These are phyloP conservation scores for Aspergillus aculeatinus DNA, from an alignment of 2,329 filamentous ascomycete species.

Conservation along the genomic window DNA sequence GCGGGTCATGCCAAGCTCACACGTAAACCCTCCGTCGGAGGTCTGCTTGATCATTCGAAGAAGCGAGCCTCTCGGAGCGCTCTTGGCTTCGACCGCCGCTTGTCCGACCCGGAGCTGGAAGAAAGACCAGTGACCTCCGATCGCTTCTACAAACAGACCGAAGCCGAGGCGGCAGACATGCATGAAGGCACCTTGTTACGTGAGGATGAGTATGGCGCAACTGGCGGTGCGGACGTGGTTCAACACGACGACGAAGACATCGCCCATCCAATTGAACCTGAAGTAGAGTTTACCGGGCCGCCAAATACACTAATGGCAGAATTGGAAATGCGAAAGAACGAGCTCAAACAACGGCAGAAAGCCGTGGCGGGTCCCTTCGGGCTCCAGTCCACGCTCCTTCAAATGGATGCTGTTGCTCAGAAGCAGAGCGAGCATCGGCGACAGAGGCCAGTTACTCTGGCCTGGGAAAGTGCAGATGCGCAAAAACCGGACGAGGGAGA, in stretches of 20 bases:
- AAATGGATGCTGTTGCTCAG: constrained; percentile 87
- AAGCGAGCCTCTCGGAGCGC: constrained; percentile 32
- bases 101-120: constrained; percentile 19
- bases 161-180: constrained; percentile 21
- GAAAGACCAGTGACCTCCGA: constrained; percentile 15
- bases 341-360: constrained; percentile 76
- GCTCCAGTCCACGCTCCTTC: constrained; percentile 85
- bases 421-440: constrained; percentile 71
- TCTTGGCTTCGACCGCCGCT: constrained; percentile 22
- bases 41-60: constrained; percentile 28
- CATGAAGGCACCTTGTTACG: constrained; percentile 22
- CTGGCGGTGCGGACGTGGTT: constrained; percentile 13
- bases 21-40: constrained; percentile 27
- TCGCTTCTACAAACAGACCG: constrained; percentile 15
- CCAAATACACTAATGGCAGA: constrained; percentile 92
- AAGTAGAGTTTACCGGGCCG: constrained; percentile 60
- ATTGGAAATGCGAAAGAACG: constrained; percentile 83
- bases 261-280: constrained; percentile 44
- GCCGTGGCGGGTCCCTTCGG: constrained; percentile 69
- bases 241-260: constrained; percentile 28
- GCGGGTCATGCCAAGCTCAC: constrained; percentile 56
- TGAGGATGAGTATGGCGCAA: constrained; percentile 13
- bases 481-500: constrained; percentile 51
- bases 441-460: constrained; percentile 75
- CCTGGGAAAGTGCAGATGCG: constrained; percentile 70